These are phyloP conservation scores for Herpetomonas muscarum DNA, from an alignment of 208 protist genomes.

Conservation along the genomic window DNA sequence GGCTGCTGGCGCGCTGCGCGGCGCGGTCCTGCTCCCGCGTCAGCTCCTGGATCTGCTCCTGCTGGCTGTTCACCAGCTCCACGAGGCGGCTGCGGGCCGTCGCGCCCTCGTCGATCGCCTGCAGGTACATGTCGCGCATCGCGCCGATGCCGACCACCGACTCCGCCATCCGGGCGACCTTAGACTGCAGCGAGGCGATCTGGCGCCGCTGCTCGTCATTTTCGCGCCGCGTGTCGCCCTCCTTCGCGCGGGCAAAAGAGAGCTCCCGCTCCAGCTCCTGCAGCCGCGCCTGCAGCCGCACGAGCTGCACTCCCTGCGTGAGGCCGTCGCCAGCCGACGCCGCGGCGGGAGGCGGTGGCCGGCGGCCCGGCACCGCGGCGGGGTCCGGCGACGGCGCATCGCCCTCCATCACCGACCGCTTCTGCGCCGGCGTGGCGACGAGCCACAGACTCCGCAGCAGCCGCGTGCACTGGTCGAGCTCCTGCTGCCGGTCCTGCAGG, in stretches of 20 bases:
- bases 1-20: too few relatives aligned
- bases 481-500: neutral
- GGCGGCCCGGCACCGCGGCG: too few relatives aligned
- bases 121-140: conserved; percentile 3
- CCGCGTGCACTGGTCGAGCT: conserved; percentile 5
- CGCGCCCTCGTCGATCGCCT: conserved; percentile 1
- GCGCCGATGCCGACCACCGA: neutral
- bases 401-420: neutral
- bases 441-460: neutral
- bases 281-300: neutral
- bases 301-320: neutral
- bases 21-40: too few relatives aligned
- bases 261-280: neutral
- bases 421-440: neutral
- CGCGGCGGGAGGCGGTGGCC: neutral
- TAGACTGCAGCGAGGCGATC: neutral
- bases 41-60: conserved; percentile 10
- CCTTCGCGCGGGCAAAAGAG: neutral
- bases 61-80: conserved; percentile 18
- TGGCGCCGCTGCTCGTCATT: neutral
- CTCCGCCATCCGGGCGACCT: conserved; percentile 1
- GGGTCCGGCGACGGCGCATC: neutral
- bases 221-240: neutral
- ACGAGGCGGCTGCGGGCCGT: conserved; percentile 1
- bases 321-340: neutral